A percentile compares a stretch with the other conserved stretches of the same genome.
Evolutionary conservation across 2,329 filamentous ascomycete species (phyloP).

Genomic region (Gliomastix tumulicola): DNA sequence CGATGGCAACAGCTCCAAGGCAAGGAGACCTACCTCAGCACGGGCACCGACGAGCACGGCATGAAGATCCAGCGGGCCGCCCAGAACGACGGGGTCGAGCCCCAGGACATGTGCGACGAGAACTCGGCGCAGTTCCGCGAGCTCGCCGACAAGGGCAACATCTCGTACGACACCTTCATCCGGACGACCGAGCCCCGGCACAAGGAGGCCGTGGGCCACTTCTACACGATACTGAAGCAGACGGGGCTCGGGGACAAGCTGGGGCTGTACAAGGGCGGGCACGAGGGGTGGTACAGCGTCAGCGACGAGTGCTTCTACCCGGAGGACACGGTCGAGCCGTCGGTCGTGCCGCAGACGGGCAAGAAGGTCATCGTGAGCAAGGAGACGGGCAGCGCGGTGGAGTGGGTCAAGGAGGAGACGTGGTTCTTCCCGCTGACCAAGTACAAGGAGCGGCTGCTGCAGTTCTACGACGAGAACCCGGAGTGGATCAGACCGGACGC

Average conservation of each 20-base stretch:
- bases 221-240: constrained; percentile 71
- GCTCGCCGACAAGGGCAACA: constrained; percentile 61
- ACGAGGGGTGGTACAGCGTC: constrained; percentile 94
- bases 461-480: constrained; percentile 74
- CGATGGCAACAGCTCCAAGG: constrained; percentile 80
- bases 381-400: constrained; percentile 87
- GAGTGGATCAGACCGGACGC: constrained; percentile 66
- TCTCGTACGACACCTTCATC: constrained; percentile 81
- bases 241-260: constrained; percentile 46
- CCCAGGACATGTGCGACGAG: constrained; percentile 82
- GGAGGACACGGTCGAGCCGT: constrained; percentile 62
- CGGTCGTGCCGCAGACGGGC: constrained; percentile 73
- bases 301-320: constrained; percentile 97
- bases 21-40: constrained; percentile 65
- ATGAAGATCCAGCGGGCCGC: constrained; percentile 95
- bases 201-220: constrained; percentile 76
- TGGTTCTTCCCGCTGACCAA: constrained; percentile 91
- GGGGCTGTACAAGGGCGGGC: constrained; percentile 77
- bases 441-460: constrained; percentile 69
- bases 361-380: constrained; percentile 74
- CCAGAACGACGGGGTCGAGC: constrained; percentile 58
- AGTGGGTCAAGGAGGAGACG: constrained; percentile 89
- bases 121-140: constrained; percentile 74
- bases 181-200: constrained; percentile 84
- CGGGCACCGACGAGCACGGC: constrained; percentile 94